Evolutionary conservation across 73 alveolate genomes (phyloP).

Genomic region (Halteria grandinella): DNA sequence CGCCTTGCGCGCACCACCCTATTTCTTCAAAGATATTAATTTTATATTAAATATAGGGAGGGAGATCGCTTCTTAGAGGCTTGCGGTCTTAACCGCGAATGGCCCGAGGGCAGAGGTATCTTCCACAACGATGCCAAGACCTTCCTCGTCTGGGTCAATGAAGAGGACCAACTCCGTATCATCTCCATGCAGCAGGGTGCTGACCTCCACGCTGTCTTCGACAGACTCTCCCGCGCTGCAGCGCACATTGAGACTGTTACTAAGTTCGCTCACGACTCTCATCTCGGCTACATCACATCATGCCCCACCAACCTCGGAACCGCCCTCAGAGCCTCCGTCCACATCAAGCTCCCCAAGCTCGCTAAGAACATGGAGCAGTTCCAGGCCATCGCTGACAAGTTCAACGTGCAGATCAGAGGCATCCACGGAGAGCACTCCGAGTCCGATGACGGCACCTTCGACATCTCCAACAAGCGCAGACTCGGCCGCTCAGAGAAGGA

Average conservation of each 20-base stretch:
- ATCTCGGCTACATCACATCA: slow-evolving; percentile 36
- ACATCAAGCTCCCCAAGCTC: slow-evolving; percentile 34
- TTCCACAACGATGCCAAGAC: slow-evolving; percentile 14
- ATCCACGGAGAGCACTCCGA: slow-evolving; percentile 53
- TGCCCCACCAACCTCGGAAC: slow-evolving; percentile 56
- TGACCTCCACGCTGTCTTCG: slow-evolving; percentile 11
- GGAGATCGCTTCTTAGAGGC: slow-evolving; percentile 9
- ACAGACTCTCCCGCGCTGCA: slow-evolving; percentile 7
- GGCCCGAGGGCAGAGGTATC: slow-evolving; percentile 49
- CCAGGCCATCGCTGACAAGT: slow-evolving; percentile 39
- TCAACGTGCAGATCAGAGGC: slow-evolving; percentile 54
- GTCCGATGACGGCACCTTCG: slow-evolving; percentile 26
- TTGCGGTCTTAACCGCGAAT: background rate
- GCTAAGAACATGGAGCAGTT: background rate
- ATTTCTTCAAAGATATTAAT: too few species aligned
- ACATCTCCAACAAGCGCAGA: slow-evolving; percentile 43
- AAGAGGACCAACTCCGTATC: slow-evolving; percentile 61
- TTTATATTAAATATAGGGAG: too few species aligned
- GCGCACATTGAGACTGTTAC: background rate
- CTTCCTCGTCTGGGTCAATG: slow-evolving; percentile 50
- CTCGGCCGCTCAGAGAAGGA: slow-evolving; percentile 17
- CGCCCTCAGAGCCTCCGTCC: slow-evolving; percentile 54
- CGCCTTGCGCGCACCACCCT: too few species aligned
- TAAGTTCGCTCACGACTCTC: slow-evolving; percentile 22
- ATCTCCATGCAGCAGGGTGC: slow-evolving; percentile 44